Evolutionary conservation across 805 yeast genomes (phyloP).

Genomic region (Sugiyamaella americana): DNA sequence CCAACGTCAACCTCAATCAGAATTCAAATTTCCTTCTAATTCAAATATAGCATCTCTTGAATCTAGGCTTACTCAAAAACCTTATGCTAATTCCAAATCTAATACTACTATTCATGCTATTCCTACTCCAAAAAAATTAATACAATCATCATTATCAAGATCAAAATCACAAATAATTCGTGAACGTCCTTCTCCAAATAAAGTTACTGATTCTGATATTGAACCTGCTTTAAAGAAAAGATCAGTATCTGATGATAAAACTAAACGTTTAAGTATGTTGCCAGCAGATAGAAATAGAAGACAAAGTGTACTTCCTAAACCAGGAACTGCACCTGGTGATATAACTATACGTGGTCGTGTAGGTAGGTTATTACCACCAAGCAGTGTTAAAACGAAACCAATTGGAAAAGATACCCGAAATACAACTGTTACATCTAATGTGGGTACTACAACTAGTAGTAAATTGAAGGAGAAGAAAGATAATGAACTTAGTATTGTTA

Average conservation of each 20-base stretch:
- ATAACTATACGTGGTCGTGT: background rate
- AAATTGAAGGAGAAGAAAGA: background rate
- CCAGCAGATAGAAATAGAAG: background rate
- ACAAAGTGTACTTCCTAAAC: background rate
- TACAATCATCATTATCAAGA: background rate
- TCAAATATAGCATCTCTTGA: too few species aligned
- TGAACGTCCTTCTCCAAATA: background rate
- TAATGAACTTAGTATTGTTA: constrained; percentile 5
- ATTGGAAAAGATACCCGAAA: background rate
- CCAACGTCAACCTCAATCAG: too few species aligned
- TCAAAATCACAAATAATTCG: background rate
- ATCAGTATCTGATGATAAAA: background rate
- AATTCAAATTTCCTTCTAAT: too few species aligned
- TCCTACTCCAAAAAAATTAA: background rate
- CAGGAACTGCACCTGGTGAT: background rate
- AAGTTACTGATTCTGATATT: background rate
- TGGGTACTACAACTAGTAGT: background rate
- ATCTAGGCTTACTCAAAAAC: too few species aligned
- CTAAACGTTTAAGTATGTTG: background rate
- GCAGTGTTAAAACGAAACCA: background rate
- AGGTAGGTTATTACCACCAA: background rate
- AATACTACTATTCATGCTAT: background rate
- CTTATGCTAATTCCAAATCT: too few species aligned
- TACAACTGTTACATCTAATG: background rate
- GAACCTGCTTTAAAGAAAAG: background rate